Evolutionary conservation across 371 early-diverging fungal genomes (phyloP), one percentile per base, ranked within the genome.

Genomic region (Entomophthora muscae): DNA sequence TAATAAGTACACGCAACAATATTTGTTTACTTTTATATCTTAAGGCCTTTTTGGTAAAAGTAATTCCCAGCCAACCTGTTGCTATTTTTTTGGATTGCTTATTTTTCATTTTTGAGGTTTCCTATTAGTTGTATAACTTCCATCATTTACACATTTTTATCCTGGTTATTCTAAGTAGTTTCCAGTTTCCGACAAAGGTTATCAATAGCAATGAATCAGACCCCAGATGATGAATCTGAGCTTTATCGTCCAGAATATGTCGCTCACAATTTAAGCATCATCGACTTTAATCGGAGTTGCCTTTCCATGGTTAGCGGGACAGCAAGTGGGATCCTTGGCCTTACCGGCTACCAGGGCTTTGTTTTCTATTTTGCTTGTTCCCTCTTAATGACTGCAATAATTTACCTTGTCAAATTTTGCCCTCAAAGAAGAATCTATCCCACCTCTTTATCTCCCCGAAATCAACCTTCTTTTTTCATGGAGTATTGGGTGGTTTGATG

Each of bases 271-370:
- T 69, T 69, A 1, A 75, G 77, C 67, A 80, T 81, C 53, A 71
- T 89, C 61, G 80, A 79, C 61, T 87, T 81, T 70, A 77, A 81
- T 64, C 85, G 91, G 7, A 84, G 86, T 2, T 83, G 83, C 30
- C 79, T 85, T 65, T 83, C 88, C 13, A 85, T 83, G 55, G 76
- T 86, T 65, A 78, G 84, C 29, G 90, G 91, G 30, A 78, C 83
- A 31, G 85, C 87, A 30, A 89, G 89, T 12, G 90, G 90, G 54
- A 85, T 85, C 61, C 75, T 88, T 28, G 86, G 86, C 0, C 76
- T 88, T 32, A 80, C 81, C 22, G 83, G 83, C 63, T 74, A 76
- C 66, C 70, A 70, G 31, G 89, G 89, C 22, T 89, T 89, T 69
- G 69, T 83, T 61, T 89, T 89, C 69, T 91, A 88, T 71, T 63